Evolutionary conservation across 2,329 filamentous ascomycete genomes (phyloP), one percentile per base, ranked within the genome.

Genomic region (Calonectria hawksworthii): DNA sequence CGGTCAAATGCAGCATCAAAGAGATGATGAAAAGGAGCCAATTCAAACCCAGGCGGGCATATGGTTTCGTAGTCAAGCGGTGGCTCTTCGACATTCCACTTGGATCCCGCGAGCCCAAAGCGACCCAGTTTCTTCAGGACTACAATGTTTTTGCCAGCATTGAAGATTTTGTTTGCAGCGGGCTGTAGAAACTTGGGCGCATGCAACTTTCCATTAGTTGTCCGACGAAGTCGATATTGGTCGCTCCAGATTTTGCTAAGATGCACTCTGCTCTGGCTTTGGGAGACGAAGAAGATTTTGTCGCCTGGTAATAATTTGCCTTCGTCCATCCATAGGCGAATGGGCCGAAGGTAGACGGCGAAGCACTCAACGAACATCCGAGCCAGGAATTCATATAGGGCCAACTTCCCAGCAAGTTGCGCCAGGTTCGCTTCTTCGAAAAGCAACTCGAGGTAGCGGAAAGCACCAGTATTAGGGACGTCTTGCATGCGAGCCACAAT

Each of bases 121-220:
- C 89, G 88, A 51, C 92, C 91, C 14, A 98, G 87, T 63, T 93
- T 91, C 74, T 93, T 93, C n/a, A 98, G 86, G 56, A 98, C 94
- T 1, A 97, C 92, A 70, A 97, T 93, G 79, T 94, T 98, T 84
- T 98, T 98, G 0, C 96, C 96, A 1, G 95, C 93, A 1, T 93
- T 95, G 80, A 98, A 96, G 47, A 98, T 95, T 75, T 93, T 94
- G 30, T 88, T 86, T 0, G 92, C 92, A 2, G 93, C 91, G 3
- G 93, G 89, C 50, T 93, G 91, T 6, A 98, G 88, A 77, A 98
- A 98, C 3, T 86, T 89, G 0, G 96, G 96, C 0, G 93, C 93
- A 79, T 94, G 92, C 1, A 96, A 83, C 2, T 86, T 85, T 21
- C 93, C 92, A 52, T 92, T 87, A 4, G 89, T 84, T 0, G 92